Percentiles rank a stretch among this genome's conserved stretches.
These are phyloP conservation scores for Ophiocytium majus DNA, from an alignment of 352 stramenopile species.

Conservation along the genomic window DNA sequence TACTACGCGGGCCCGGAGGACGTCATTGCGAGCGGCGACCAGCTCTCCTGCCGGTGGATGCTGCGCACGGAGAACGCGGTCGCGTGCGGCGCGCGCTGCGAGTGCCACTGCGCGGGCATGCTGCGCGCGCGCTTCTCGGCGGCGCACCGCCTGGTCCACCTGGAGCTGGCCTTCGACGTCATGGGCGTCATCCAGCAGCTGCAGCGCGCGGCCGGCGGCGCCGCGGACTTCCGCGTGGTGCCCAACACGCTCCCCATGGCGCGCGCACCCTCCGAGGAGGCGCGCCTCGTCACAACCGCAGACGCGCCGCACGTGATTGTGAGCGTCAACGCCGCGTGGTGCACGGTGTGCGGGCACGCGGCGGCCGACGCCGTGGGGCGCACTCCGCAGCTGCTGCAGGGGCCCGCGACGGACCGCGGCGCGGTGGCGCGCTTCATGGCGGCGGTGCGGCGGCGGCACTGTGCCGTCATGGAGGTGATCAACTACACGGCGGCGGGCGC, in stretches of 20 bases:
- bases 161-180: conserved; percentile 58
- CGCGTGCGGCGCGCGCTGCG: conserved; percentile 34
- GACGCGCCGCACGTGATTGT: conserved; percentile 33
- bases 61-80: conserved; percentile 55
- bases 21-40: neutral
- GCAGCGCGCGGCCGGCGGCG: conserved; percentile 34
- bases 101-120: conserved; percentile 41
- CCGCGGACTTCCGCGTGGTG: conserved; percentile 34
- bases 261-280: conserved; percentile 35
- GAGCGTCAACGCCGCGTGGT: conserved; percentile 23
- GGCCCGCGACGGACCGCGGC: neutral
- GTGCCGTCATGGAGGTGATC: neutral
- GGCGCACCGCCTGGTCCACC: conserved; percentile 38
- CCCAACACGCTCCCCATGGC: conserved; percentile 54
- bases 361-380: conserved; percentile 21
- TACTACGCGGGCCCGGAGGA: neutral
- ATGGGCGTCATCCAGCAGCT: conserved; percentile 62
- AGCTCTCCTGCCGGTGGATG: conserved; percentile 57
- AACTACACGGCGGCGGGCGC: conserved; percentile 30
- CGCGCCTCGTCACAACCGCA: conserved; percentile 33
- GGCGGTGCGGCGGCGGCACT: neutral
- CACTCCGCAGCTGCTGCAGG: conserved; percentile 18
- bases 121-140: conserved; percentile 36
- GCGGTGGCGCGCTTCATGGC: conserved; percentile 10
- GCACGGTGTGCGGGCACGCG: conserved; percentile 13